Base-by-base conservation (phyloP, 2,329 filamentous ascomycete species). In the Byssochlamys sp. region DNA sequence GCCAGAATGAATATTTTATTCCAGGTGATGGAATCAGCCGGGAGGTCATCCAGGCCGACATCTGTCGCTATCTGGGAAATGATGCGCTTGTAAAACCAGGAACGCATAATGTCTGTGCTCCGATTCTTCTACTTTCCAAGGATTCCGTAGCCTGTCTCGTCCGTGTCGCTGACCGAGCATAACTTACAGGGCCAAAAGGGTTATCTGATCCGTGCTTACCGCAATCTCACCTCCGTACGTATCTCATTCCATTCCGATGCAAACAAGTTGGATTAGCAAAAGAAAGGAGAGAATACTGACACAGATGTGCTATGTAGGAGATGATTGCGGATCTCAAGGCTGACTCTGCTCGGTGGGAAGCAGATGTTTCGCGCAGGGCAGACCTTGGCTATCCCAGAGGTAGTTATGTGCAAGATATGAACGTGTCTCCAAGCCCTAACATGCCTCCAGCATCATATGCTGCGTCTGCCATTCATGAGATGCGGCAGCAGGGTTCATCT, bases 21-120 rank as follows among this genome's bases (percentile, higher is more conserved):
- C 86, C 87, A 52, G 84, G 86, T 67, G 86, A 90, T 73, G 88
- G 88, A 70, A 91, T 91, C 73, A 87, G 89, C 72, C 85, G 88
- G 66, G 88, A 91, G 74, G 88, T 91, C 67, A 90, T 91, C 74
- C 89, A 89, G 62, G 86, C 87, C 70, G 88, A 91, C 72, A 90
- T 91, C 64, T 91, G 88, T 78, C 87, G 88, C 70, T 91, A 90
- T 72, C 81, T 91, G 65, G 88, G 88, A 68, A 90, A 90, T 73
- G 88, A 91, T 78, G 88, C 88, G 65, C 81, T 89, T 67, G 88
- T 90, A 69, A 85, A 86, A 69, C 88, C 87, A 59, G 86, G 86
- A 67, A 84, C 82, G 66, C 87, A 88, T 74, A 84, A 88, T 81
- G 87, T 90, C 81, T 66, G 79, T 71, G 65, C 65, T 63, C 67